These are phyloP conservation scores for Emmonsiellopsis sp. DNA, from an alignment of 2,329 filamentous ascomycete genomes.

Conservation along the genomic window DNA sequence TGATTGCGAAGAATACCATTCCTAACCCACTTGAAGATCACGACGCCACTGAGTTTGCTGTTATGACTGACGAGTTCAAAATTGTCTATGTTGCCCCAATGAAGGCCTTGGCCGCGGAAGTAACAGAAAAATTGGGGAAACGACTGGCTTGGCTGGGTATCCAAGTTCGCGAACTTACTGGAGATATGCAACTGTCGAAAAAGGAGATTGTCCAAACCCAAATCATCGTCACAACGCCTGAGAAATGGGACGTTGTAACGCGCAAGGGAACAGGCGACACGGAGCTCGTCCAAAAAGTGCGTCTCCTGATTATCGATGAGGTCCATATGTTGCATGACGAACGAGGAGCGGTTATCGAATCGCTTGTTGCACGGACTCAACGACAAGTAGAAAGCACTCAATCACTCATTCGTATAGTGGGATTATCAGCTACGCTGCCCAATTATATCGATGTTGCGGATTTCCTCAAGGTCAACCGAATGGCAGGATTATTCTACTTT, in stretches of 20 bases:
- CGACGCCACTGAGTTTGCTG: conserved; percentile 66
- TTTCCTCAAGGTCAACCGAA: conserved; percentile 90
- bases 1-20: conserved; percentile 72
- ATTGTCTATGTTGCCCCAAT: conserved; percentile 98
- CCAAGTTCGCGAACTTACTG: conserved; percentile 85
- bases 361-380: conserved; percentile 87
- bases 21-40: conserved; percentile 72
- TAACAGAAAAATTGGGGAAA: conserved; percentile 88
- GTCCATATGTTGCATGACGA: conserved; percentile 99
- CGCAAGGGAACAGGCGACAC: conserved; percentile 95
- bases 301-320: conserved; percentile 93
- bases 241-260: conserved; percentile 99
- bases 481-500: conserved; percentile 92
- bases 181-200: conserved; percentile 98
- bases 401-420: conserved; percentile 90
- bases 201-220: conserved; percentile 92
- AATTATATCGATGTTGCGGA: conserved; percentile 97
- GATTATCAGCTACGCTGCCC: conserved; percentile 87
- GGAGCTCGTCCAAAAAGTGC: conserved; percentile 93
- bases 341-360: conserved; percentile 89
- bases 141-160: conserved; percentile 89
- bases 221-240: conserved; percentile 95
- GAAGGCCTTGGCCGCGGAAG: conserved; percentile 94
- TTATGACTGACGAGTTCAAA: conserved; percentile 86
- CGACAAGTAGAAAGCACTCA: conserved; percentile 97